Conservation (phyloP, 1,284 basidiomycete species). For the Malassezia vespertilionis region DNA sequence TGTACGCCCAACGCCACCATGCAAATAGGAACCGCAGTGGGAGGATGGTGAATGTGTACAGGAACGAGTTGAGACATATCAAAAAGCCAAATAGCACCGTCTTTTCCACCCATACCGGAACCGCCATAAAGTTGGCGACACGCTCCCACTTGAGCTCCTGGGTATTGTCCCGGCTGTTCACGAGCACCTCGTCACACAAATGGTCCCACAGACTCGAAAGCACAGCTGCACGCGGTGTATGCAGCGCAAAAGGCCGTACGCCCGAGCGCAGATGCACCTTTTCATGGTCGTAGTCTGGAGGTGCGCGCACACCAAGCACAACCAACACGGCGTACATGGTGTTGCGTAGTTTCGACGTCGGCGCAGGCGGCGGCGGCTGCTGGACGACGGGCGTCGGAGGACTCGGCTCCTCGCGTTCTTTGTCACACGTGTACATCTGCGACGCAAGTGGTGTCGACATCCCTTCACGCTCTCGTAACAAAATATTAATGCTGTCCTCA, state of each 20-base stretch:
- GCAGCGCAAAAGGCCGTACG: too few relatives aligned
- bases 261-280: too few relatives aligned
- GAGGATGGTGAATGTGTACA: conserved; percentile 94
- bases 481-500: too few relatives aligned
- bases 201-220: conserved; percentile 72
- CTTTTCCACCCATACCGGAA: conserved; percentile 90
- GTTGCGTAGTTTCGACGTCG: neutral
- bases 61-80: conserved; percentile 89
- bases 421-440: too few relatives aligned
- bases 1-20: conserved; percentile 25
- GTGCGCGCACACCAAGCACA: conserved; percentile 9
- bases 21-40: conserved; percentile 61
- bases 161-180: conserved; percentile 80
- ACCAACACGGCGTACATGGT: conserved; percentile 6
- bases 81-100: conserved; percentile 85
- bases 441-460: neutral
- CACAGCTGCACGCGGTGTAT: neutral
- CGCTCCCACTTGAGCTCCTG: conserved; percentile 91
- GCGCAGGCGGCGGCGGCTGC: neutral
- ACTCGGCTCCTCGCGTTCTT: neutral
- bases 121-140: conserved; percentile 90
- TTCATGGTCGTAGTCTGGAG: conserved; percentile 1
- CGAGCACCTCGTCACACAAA: conserved; percentile 64
- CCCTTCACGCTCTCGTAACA: neutral
- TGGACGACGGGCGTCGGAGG: neutral